Percentiles rank a stretch among this genome's conserved stretches.
Evolutionary conservation across 2,329 filamentous ascomycete species (phyloP).

Genomic region (Furcasterigmium sp.): DNA sequence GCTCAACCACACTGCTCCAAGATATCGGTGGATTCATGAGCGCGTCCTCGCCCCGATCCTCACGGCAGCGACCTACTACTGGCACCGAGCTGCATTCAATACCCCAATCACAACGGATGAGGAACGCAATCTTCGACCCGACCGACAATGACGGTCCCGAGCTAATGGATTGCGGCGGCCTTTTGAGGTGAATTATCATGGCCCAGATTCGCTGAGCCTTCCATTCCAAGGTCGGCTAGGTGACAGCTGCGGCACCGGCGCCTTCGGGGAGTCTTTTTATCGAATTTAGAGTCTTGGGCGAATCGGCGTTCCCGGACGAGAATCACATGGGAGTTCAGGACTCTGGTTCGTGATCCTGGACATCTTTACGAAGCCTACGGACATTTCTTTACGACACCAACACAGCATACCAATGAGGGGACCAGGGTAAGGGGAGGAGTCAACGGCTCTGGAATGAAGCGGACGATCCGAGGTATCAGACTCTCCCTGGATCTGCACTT

Average conservation of each 20-base stretch:
- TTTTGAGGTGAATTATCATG: constrained; percentile 21
- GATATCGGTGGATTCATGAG: constrained; percentile 51
- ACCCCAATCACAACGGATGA: constrained; percentile 32
- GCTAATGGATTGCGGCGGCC: constrained; percentile 33
- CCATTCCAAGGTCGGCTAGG: too few relatives aligned
- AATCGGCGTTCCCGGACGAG: too few relatives aligned
- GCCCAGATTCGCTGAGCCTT: neutral
- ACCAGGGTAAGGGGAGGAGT: too few relatives aligned
- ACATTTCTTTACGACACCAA: neutral
- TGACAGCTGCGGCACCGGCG: too few relatives aligned
- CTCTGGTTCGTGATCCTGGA: too few relatives aligned
- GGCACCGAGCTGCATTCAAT: constrained; percentile 43
- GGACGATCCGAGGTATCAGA: too few relatives aligned
- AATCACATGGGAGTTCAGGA: too few relatives aligned
- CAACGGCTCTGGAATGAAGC: too few relatives aligned
- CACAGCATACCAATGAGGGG: neutral
- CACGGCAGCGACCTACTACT: constrained; percentile 21
- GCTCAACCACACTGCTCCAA: constrained; percentile 53
- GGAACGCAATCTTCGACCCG: constrained; percentile 19
- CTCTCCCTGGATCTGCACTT: too few relatives aligned
- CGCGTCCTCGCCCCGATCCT: constrained; percentile 29
- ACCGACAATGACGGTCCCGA: constrained; percentile 24
- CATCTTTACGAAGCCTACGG: neutral
- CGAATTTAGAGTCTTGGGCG: too few relatives aligned
- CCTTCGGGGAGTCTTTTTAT: too few relatives aligned